phyloP scores from a whole-genome alignment of 345 rosid species.

The Gossypium herbaceum region DNA sequence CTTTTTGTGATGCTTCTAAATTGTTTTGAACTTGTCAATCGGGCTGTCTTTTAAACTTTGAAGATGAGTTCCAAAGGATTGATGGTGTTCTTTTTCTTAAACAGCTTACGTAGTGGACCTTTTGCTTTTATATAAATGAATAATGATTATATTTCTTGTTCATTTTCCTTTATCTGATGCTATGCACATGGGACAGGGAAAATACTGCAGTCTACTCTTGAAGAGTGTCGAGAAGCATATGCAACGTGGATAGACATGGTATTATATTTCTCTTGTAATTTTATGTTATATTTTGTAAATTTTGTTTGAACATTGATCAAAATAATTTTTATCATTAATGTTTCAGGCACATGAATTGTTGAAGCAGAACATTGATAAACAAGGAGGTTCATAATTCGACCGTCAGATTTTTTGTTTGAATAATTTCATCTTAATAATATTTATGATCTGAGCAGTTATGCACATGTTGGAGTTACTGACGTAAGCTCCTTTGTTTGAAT shows the following conservation, averaged over 20 bases:
- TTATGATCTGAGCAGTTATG: not conserved
- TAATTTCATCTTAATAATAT: not conserved
- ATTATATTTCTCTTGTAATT: constrained; percentile 11
- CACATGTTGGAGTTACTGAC: not conserved
- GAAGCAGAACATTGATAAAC: constrained; percentile 62
- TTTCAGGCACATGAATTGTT: constrained; percentile 72
- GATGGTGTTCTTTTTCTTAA: not conserved
- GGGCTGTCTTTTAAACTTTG: not conserved
- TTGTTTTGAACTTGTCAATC: not conserved
- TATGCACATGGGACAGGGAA: constrained; percentile 45
- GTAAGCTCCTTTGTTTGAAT: constrained; percentile 7
- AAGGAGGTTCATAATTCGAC: constrained; percentile 40
- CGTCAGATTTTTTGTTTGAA: not conserved
- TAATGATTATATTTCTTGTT: not conserved
- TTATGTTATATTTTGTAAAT: constrained; percentile 7
- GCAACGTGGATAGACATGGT: constrained; percentile 73
- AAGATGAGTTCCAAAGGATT: not conserved
- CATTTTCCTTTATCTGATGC: not conserved
- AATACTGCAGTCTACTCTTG: constrained; percentile 89
- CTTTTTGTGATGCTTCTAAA: not conserved
- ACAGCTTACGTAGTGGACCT: not conserved
- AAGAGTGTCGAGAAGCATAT: constrained; percentile 84
- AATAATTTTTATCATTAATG: constrained; percentile 14
- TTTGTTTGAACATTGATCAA: not conserved
- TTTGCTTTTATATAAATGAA: not conserved